phyloP scores from a whole-genome alignment of 192 early-diverging fungal species.

The Backusella macrospora region DNA sequence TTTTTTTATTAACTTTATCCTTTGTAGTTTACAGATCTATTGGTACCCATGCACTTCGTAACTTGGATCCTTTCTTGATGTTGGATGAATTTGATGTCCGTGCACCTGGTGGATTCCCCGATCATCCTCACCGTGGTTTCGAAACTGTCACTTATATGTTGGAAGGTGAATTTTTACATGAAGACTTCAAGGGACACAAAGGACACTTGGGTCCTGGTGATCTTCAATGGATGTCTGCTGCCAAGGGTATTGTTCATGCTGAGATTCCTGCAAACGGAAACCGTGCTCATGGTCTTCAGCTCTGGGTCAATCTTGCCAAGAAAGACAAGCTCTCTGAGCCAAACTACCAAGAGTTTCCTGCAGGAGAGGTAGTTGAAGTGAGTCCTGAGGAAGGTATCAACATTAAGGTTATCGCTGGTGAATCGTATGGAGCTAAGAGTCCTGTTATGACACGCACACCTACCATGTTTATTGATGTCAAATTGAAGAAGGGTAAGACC shows the following conservation, averaged over 20 bases:
- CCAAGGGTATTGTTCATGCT: slow-evolving; percentile 64
- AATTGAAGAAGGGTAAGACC: slow-evolving; percentile 57
- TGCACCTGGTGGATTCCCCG: no score
- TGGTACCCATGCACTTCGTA: no score
- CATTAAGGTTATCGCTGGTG: no score
- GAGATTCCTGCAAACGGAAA: slow-evolving; percentile 61
- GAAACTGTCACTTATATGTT: no score
- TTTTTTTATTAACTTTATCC: no score
- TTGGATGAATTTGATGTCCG: no score
- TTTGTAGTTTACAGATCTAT: no score
- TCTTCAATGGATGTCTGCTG: slow-evolving; percentile 71
- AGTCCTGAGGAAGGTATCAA: slow-evolving; percentile 49
- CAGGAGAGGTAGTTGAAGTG: slow-evolving; percentile 66
- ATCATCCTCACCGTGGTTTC: no score
- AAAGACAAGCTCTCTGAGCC: slow-evolving; percentile 81
- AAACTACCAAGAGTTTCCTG: slow-evolving; percentile 71
- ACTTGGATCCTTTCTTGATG: no score
- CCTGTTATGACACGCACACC: slow-evolving; percentile 77
- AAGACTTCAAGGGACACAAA: no score
- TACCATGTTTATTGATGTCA: no score
- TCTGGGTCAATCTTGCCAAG: slow-evolving; percentile 77
- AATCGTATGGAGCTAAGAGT: slow-evolving; percentile 67
- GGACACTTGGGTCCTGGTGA: slow-evolving; percentile 70
- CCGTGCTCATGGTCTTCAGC: slow-evolving; percentile 59
- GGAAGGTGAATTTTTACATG: no score